Conservation (phyloP, 306 rosid genomes). For the Potentilla sterilis region DNA sequence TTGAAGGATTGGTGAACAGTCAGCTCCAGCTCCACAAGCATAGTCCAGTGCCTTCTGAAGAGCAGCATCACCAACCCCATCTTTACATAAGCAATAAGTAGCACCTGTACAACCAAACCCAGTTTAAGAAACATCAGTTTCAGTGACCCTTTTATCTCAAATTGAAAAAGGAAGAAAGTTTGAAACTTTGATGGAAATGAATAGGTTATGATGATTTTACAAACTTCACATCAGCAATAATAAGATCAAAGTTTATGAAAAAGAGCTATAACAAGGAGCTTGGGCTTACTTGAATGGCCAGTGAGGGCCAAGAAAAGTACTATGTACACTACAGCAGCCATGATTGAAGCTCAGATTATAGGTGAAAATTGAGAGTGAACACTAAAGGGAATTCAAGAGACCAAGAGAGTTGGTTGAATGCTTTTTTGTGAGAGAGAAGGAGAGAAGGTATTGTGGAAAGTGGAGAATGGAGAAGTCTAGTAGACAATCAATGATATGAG, state of each 20-base stretch:
- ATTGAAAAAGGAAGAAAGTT: not conserved
- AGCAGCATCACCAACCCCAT: slow-evolving; percentile 58
- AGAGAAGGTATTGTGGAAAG: not conserved
- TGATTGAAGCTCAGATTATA: slow-evolving; percentile 34
- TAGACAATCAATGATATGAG: slow-evolving; percentile 26
- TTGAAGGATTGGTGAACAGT: slow-evolving; percentile 56
- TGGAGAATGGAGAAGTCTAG: slow-evolving; percentile 30
- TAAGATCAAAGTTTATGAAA: slow-evolving; percentile 10
- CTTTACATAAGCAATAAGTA: slow-evolving; percentile 75
- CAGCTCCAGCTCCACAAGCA: slow-evolving; percentile 99
- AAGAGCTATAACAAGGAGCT: slow-evolving; percentile 25
- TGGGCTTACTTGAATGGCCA: slow-evolving; percentile 79
- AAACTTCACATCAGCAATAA: slow-evolving; percentile 12
- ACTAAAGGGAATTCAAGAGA: slow-evolving; percentile 13
- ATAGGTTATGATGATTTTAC: not conserved
- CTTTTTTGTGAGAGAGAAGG: slow-evolving; percentile 11
- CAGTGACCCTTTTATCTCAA: slow-evolving; percentile 5
- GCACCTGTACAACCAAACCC: slow-evolving; percentile 45
- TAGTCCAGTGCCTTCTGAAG: slow-evolving; percentile 82
- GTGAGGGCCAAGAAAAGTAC: slow-evolving; percentile 54
- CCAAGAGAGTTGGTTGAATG: slow-evolving; percentile 11
- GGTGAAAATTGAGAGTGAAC: not conserved
- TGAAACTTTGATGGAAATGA: not conserved
- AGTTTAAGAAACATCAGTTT: not conserved
- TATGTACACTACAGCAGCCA: slow-evolving; percentile 54